Evolutionary conservation across 2,329 filamentous ascomycete genomes (phyloP), one percentile per base, ranked within the genome.

Genomic region (Pseudogymnoascus verrucosus): DNA sequence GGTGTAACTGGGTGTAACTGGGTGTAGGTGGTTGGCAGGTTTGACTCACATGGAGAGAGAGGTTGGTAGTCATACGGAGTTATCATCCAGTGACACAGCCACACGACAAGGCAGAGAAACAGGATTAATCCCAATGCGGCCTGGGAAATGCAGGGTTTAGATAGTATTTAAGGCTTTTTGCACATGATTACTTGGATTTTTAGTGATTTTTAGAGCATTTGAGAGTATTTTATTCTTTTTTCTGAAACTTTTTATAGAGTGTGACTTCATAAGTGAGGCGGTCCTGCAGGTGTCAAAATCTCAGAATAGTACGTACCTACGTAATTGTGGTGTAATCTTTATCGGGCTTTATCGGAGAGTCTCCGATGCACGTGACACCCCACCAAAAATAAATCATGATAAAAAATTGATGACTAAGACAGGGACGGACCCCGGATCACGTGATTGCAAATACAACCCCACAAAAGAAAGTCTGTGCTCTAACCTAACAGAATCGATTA

Each of bases 81-180:
- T n/a, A 40, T 40, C n/a, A 40, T 34, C 37, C 14, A 16, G n/a
- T 54, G 47, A 54, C 47, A 54, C 47, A 54, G 47, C 47, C 47
- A 54, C 47, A 28, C 47, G 47, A 54, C 47, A 54, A 34, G 47
- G 47, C 26, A 54, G 47, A 54, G 47, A 54, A 54, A 54, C 47
- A 31, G 47, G 14, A n/a, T n/a, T 54, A 54, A 54, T 16, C 47
- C 47, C 8, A n/a, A 54, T 54, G 47, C 47, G 26, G 47, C 47
- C 44, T 21, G 44, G 44, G 8, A 54, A 31, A 54, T 54, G 47
- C 47, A 54, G 47, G 47, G 26, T 16, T 2, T 16, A 31, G 23
- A 54, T 54, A 12, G 23, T 2, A 51, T n/a, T 51, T 6, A 7
- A 54, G 26, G 26, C 47, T 54, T 54, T 54, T 54, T 31, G 23